phyloP scores from a whole-genome alignment of 768 basidiomycete species.

The Brasilioporus rufonigricans region DNA sequence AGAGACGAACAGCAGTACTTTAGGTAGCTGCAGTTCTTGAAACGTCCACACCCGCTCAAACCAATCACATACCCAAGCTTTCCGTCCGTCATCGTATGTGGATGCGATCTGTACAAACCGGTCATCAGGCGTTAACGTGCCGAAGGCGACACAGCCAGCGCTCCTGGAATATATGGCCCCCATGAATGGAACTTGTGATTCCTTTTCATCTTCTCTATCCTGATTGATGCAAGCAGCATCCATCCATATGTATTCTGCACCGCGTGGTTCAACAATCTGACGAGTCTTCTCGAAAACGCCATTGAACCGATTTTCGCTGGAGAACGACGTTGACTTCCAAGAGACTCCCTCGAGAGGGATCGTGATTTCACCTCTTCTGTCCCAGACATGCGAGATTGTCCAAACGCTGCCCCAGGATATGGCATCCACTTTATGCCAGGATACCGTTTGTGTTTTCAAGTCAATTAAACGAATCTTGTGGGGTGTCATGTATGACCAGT shows the following conservation, averaged over 20 bases:
- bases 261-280: background rate
- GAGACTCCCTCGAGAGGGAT: slow-evolving; percentile 1
- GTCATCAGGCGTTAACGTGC: background rate
- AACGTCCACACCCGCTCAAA: slow-evolving; percentile 17
- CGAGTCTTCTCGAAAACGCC: background rate
- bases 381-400: slow-evolving; percentile 12
- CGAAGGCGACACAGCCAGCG: slow-evolving; percentile 12
- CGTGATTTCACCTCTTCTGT: background rate
- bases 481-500: background rate
- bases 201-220: background rate
- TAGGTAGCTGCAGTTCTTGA: slow-evolving; percentile 11
- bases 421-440: background rate
- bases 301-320: slow-evolving; percentile 5
- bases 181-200: slow-evolving; percentile 7
- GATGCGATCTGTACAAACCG: background rate
- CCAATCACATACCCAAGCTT: slow-evolving; percentile 13
- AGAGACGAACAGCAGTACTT: slow-evolving; percentile 6
- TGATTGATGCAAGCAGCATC: slow-evolving; percentile 11
- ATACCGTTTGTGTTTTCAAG: background rate
- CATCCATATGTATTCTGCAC: slow-evolving; percentile 6
- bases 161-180: slow-evolving; percentile 3
- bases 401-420: slow-evolving; percentile 4
- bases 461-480: slow-evolving; percentile 2
- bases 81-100: slow-evolving; percentile 3
- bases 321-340: slow-evolving; percentile 4